Base-by-base conservation (phyloP, 192 early-diverging fungal genomes). In the Coemansia sp. region DNA sequence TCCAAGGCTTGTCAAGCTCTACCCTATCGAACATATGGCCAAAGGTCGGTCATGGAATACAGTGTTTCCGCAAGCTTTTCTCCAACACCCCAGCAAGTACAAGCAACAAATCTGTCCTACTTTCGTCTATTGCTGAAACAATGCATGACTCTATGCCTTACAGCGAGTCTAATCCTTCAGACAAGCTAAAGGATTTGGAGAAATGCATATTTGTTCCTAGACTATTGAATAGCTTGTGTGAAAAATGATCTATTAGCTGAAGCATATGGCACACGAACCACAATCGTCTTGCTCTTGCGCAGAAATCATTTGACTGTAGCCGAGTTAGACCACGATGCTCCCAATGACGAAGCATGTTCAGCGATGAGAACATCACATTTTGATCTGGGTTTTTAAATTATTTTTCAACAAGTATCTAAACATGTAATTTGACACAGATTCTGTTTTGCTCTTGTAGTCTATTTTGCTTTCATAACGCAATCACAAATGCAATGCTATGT, bases 231-330 rank as follows among this genome's bases (percentile, higher is more conserved):
- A 31, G 10, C 28, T 52, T 31, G 19, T 20, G 9, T 50, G 62
- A 3, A 6, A n/a, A 29, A 27, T 61, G 44, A 23, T 20, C 47
- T 19, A 28, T 20, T 3, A 15, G 30, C 14, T 6, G 62, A 48
- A 5, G 28, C 14, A 0, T 79, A 73, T 28, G 76, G 76, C 28
- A 79, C 76, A 13, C 37, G 76, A n/a, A 62, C 76, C 2, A 79
- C 76, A 15, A 47, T 65, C 14, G 61, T 73, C 3, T 5, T 79
- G 28, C 48, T 79, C 31, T 55, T 79, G 44, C 67, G 55, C n/a
- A 28, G 25, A 0, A 25, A 50, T 40, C 20, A 23, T 1, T 45
- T 79, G 45, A 73, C 67, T 6, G 41, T 70, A 3, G 66, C 60
- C 8, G 70, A 69, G 36, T 22, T 48, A n/a, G 47, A 65, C 30